Conservation (phyloP, 2,329 filamentous ascomycete genomes). For the Penicillium sp. region DNA sequence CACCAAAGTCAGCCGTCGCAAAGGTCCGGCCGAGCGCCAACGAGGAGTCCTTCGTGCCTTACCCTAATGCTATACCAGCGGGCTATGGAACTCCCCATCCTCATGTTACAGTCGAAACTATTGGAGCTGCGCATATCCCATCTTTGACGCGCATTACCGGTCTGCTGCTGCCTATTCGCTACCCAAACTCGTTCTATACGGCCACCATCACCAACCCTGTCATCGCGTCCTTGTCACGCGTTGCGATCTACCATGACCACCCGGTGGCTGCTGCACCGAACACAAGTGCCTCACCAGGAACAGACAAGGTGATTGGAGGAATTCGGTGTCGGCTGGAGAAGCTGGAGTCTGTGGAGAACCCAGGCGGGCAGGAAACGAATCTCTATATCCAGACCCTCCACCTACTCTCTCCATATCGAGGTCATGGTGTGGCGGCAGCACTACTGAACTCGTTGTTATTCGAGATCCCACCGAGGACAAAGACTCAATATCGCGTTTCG, state of each 20-base stretch:
- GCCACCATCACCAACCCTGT: slow-evolving; percentile 61
- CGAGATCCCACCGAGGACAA: slow-evolving; percentile 12
- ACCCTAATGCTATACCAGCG: slow-evolving; percentile 31
- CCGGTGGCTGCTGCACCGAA: slow-evolving; percentile 35
- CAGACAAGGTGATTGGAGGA: slow-evolving; percentile 52
- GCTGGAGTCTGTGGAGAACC: slow-evolving; percentile 7
- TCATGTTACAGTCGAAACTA: slow-evolving; percentile 58
- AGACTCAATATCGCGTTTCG: slow-evolving; percentile 31
- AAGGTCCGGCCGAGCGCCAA: slow-evolving; percentile 28
- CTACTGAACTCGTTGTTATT: slow-evolving; percentile 53
- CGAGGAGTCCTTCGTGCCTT: slow-evolving; percentile 36
- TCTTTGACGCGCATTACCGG: slow-evolving; percentile 62
- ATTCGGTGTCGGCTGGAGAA: slow-evolving; percentile 54
- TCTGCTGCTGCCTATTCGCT: slow-evolving; percentile 64
- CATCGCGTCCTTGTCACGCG: slow-evolving; percentile 59
- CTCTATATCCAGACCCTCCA: slow-evolving; percentile 67
- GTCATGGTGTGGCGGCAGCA: slow-evolving; percentile 60
- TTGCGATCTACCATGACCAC: slow-evolving; percentile 61
- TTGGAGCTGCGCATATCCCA: slow-evolving; percentile 59
- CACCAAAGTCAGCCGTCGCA: slow-evolving; percentile 29
- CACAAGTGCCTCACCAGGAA: slow-evolving; percentile 28
- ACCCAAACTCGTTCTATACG: slow-evolving; percentile 64
- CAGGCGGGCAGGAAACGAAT: slow-evolving; percentile 37
- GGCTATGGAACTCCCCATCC: slow-evolving; percentile 44
- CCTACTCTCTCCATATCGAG: slow-evolving; percentile 63